Percentiles rank a stretch among this genome's conserved stretches.
phyloP scores from a whole-genome alignment of 2,329 filamentous ascomycete species.

The Ophiostoma montium region DNA sequence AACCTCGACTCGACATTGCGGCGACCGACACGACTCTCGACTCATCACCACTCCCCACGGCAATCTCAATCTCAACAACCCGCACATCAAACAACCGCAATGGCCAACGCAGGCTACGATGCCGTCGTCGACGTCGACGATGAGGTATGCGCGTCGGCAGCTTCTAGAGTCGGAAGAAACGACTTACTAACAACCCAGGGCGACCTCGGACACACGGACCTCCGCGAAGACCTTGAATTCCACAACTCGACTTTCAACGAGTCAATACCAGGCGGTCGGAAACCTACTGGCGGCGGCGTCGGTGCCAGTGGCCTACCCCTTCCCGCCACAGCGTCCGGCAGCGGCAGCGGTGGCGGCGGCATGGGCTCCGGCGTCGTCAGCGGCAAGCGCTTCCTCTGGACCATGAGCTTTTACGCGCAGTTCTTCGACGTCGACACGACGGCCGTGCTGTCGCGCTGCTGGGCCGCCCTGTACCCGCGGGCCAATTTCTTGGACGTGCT shows the following conservation, averaged over 20 bases:
- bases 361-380: slow-evolving; percentile 18
- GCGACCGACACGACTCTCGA: too few species aligned
- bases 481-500: slow-evolving; percentile 94
- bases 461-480: slow-evolving; percentile 76
- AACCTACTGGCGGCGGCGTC: slow-evolving; percentile 29
- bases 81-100: slow-evolving; percentile 19
- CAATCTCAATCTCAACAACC: background rate
- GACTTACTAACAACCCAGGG: slow-evolving; percentile 40
- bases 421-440: slow-evolving; percentile 98
- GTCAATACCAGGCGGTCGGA: slow-evolving; percentile 32
- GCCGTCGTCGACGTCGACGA: slow-evolving; percentile 96
- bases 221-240: slow-evolving; percentile 98
- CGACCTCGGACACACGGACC: slow-evolving; percentile 93
- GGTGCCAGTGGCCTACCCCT: slow-evolving; percentile 42
- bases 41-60: too few species aligned
- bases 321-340: slow-evolving; percentile 37
- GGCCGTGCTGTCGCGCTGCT: slow-evolving; percentile 75
- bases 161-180: background rate
- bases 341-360: slow-evolving; percentile 20
- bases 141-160: slow-evolving; percentile 44
- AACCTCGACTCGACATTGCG: too few species aligned
- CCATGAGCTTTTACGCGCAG: slow-evolving; percentile 83
- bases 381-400: slow-evolving; percentile 84
- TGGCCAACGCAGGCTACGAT: slow-evolving; percentile 85
- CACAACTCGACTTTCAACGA: slow-evolving; percentile 80